Conservation (phyloP, 2,329 filamentous ascomycete species). For the Orbilia javanica region DNA sequence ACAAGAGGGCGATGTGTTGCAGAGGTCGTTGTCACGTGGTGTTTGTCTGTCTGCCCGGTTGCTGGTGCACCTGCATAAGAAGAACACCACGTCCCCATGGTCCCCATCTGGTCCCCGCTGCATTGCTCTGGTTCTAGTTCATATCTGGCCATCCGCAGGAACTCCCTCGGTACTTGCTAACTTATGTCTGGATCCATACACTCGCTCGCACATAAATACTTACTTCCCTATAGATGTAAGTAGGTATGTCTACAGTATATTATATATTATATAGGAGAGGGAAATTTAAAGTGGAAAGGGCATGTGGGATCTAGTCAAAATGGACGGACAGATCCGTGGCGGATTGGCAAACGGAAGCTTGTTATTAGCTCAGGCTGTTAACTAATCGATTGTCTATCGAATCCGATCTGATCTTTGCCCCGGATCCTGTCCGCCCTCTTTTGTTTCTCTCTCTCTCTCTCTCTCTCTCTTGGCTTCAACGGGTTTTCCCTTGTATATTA, state of each 20-base stretch:
- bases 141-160: neutral
- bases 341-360: neutral
- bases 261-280: neutral
- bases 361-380: neutral
- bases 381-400: too few species aligned
- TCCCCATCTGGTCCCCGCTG: neutral
- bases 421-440: slow-evolving; percentile 1
- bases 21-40: slow-evolving; percentile 18
- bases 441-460: too few species aligned
- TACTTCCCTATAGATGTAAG: too few species aligned
- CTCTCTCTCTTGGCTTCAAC: neutral
- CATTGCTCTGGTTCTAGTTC: neutral
- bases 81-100: neutral
- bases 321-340: neutral
- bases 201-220: too few species aligned
- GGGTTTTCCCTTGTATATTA: neutral
- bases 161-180: too few species aligned
- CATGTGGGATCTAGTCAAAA: neutral
- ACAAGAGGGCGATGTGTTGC: neutral
- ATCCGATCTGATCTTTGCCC: neutral
- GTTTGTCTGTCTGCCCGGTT: neutral
- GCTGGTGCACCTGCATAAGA: slow-evolving; percentile 8
- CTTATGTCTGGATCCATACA: too few species aligned
- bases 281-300: neutral
- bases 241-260: too few species aligned